A percentile compares a stretch with the other conserved stretches of the same genome.
Evolutionary conservation across 805 yeast genomes (phyloP).

Genomic region (Cyberlindnera veronae): DNA sequence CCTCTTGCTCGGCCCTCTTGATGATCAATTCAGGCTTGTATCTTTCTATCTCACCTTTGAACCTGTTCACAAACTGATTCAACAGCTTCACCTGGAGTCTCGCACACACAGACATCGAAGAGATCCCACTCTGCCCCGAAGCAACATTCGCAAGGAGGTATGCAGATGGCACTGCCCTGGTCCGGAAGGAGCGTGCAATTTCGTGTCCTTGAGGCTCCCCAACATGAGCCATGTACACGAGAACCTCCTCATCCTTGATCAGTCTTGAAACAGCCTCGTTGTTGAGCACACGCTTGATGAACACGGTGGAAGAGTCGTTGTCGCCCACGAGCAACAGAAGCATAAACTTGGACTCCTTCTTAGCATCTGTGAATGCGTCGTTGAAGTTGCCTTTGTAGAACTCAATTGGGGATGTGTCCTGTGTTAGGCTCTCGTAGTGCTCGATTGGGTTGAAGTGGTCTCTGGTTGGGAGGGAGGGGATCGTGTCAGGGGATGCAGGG

Average conservation of each 20-base stretch:
- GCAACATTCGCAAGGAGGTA: conserved; percentile 54
- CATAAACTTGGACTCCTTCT: conserved; percentile 21
- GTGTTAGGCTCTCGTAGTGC: conserved; percentile 14
- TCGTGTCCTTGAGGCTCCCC: conserved; percentile 63
- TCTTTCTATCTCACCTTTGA: conserved; percentile 43
- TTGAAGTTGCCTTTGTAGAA: conserved; percentile 23
- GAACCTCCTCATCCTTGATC: conserved; percentile 39
- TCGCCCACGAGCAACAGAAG: conserved; percentile 20
- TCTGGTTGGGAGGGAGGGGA: conserved; percentile 31
- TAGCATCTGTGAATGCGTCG: conserved; percentile 18
- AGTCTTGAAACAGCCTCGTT: conserved; percentile 41
- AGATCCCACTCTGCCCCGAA: conserved; percentile 35
- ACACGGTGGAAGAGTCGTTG: conserved; percentile 31
- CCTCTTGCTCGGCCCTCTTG: conserved; percentile 59
- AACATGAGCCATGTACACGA: conserved; percentile 63
- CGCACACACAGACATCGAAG: conserved; percentile 33
- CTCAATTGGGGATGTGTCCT: conserved; percentile 15
- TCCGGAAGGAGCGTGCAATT: conserved; percentile 53
- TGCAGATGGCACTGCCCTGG: conserved; percentile 53
- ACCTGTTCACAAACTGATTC: conserved; percentile 33
- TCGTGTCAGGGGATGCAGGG: conserved; percentile 32
- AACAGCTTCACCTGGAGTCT: conserved; percentile 29
- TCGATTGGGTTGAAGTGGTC: conserved; percentile 12
- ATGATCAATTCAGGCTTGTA: conserved; percentile 59
- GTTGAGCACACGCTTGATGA: conserved; percentile 44